Conservation (phyloP, 2,329 filamentous ascomycete species). For the Diaporthe caulivora region DNA sequence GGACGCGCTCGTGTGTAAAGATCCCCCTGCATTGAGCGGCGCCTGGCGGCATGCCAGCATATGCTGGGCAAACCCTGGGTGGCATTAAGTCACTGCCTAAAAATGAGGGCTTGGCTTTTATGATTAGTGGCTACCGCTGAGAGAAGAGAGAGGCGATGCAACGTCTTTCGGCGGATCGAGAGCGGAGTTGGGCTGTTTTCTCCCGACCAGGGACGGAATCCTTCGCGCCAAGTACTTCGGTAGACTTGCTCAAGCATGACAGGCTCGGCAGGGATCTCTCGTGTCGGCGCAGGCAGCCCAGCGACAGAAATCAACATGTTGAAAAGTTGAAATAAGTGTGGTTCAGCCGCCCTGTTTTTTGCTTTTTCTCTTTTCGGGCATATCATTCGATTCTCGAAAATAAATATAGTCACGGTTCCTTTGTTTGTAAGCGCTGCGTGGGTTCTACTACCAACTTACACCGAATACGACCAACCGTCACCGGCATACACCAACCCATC, state of each 20-base stretch:
- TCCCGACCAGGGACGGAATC: background rate
- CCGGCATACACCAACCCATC: no score
- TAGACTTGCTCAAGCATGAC: no score
- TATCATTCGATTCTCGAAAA: no score
- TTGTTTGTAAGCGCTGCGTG: background rate
- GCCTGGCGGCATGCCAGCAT: background rate
- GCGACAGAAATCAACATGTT: slow-evolving; percentile 2
- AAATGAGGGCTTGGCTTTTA: slow-evolving; percentile 3
- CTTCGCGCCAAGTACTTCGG: background rate
- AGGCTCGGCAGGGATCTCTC: background rate
- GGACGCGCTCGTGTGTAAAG: background rate
- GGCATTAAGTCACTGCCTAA: slow-evolving; percentile 9
- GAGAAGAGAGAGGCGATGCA: background rate
- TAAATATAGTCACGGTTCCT: background rate
- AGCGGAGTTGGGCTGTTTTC: slow-evolving; percentile 7
- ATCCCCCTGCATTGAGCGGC: background rate
- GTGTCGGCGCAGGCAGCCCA: background rate
- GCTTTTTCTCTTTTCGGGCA: no score
- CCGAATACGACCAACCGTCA: no score
- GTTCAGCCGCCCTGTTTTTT: slow-evolving; percentile 1
- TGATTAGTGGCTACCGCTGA: background rate
- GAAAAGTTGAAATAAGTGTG: slow-evolving; percentile 12
- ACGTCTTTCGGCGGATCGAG: background rate
- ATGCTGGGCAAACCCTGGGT: background rate
- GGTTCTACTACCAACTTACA: no score